Base-by-base conservation (phyloP, 768 basidiomycete genomes). In the Lentinula edodes region DNA sequence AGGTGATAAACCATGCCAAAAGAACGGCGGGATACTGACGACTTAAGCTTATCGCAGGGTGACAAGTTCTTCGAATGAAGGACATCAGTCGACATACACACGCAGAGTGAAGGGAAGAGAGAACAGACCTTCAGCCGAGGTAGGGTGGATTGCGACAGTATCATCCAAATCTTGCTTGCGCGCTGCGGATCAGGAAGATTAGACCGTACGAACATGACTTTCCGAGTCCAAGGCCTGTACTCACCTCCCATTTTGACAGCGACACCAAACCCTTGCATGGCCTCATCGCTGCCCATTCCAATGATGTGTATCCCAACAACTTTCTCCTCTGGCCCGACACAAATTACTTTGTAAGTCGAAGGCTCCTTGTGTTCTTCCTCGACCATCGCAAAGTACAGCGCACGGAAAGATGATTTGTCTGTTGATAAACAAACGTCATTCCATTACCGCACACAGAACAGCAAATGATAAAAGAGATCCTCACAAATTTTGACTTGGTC, bases 281-380 rank as follows among this genome's bases (percentile, higher is more conserved):
- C 84, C 75, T 99, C 97, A 71, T 99, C 97, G 68, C 89, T 91
- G 46, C 97, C 97, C 63, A 80, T 69, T 6, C 97, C 97, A 61
- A 98, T 86, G 65, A 98, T 85, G 75, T 98, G 97, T 50, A 98
- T 76, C 10, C 97, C 97, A n/a, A 98, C 93, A 43, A 99, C 89
- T 68, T 90, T 91, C 73, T 98, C 95, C 68, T 98, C 94, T 13
- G 86, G 84, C 1, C 95, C 95, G 7, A 84, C 85, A 58, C 86
- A 86, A 67, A 99, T 77, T 39, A 99, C 82, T 77, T 98, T 99
- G 80, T 95, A 94, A 61, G 94, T 80, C 0, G 95, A 90, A 1
- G 97, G 97, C 67, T 97, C 93, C 74, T 97, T 98, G 80, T 98
- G 91, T 46, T 87, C 80, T 63, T 95, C 91, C 1, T 84, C 82